phyloP scores from a whole-genome alignment of 768 basidiomycete species.

The Kwoniella europaea region DNA sequence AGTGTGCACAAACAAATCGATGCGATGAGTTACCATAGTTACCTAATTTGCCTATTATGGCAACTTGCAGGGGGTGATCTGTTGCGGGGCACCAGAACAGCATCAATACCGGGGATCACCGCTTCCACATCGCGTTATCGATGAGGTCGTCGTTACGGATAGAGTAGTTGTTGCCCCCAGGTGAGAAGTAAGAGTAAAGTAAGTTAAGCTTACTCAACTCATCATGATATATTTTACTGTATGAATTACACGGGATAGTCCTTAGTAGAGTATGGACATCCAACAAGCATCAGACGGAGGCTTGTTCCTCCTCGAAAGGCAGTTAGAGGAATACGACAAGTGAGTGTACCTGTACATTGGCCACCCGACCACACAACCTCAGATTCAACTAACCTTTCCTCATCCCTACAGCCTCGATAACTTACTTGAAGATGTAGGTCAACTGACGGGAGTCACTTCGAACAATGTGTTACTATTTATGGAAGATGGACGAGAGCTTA shows the following conservation, averaged over 20 bases:
- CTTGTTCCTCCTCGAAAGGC: constrained; percentile 30
- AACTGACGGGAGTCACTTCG: constrained; percentile 7
- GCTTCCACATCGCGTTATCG: constrained; percentile 6
- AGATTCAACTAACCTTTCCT: not conserved
- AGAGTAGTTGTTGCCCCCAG: not conserved
- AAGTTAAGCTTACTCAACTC: not conserved
- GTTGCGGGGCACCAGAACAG: not conserved
- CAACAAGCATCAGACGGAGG: constrained; percentile 42
- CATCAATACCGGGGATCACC: not conserved
- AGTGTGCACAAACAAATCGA: not conserved
- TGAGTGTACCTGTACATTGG: constrained; percentile 18
- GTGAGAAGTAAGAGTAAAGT: not conserved
- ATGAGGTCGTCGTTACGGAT: not conserved
- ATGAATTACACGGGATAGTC: not conserved
- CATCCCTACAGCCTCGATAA: constrained; percentile 12
- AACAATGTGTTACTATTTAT: constrained; percentile 47
- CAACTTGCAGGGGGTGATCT: not conserved
- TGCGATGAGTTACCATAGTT: too few species aligned
- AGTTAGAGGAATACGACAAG: constrained; percentile 40
- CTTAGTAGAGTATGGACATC: constrained; percentile 33
- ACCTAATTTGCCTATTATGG: not conserved
- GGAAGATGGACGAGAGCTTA: constrained; percentile 46
- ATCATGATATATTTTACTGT: not conserved
- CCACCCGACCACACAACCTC: too few species aligned
- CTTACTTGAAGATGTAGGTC: constrained; percentile 25